phyloP scores from a whole-genome alignment of 73 alveolate species.

The Blepharisma japonicum region DNA sequence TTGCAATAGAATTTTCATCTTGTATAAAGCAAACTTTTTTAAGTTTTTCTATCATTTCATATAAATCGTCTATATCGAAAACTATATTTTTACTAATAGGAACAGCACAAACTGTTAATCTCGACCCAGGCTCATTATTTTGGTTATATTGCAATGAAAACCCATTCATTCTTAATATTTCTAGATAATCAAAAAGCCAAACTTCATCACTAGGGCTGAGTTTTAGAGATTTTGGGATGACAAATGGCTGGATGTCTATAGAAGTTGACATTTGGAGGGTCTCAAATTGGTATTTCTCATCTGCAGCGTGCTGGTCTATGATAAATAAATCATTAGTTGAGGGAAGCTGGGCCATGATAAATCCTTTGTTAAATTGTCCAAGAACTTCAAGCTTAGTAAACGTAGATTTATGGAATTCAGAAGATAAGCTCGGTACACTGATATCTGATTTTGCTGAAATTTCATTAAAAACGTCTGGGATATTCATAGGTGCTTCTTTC shows the following conservation, averaged over 20 bases:
- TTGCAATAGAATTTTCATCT: slow-evolving; percentile 29
- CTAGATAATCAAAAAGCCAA: slow-evolving; percentile 37
- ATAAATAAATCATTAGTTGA: slow-evolving; percentile 68
- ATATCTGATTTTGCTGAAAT: too few relatives aligned
- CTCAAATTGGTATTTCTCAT: slow-evolving; percentile 92
- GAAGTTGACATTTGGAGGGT: slow-evolving; percentile 56
- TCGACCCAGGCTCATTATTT: slow-evolving; percentile 22
- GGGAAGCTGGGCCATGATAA: slow-evolving; percentile 73
- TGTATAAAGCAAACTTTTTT: slow-evolving; percentile 33
- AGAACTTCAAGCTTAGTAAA: slow-evolving; percentile 66
- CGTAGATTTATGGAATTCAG: slow-evolving; percentile 66
- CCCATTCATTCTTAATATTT: slow-evolving; percentile 30
- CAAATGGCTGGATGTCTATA: slow-evolving; percentile 52
- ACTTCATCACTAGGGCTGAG: slow-evolving; percentile 52
- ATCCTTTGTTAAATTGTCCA: slow-evolving; percentile 96
- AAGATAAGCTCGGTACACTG: background rate
- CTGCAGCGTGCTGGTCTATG: slow-evolving; percentile 97
- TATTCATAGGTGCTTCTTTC: too few relatives aligned
- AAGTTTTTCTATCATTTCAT: slow-evolving; percentile 18
- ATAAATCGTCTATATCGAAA: slow-evolving; percentile 32
- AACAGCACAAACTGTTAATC: slow-evolving; percentile 5
- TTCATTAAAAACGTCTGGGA: too few relatives aligned
- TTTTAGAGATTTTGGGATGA: slow-evolving; percentile 57
- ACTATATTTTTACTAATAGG: slow-evolving; percentile 30
- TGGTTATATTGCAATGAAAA: slow-evolving; percentile 16